Base-by-base conservation (phyloP, 2,329 filamentous ascomycete species). In the Penicillium hordei region DNA sequence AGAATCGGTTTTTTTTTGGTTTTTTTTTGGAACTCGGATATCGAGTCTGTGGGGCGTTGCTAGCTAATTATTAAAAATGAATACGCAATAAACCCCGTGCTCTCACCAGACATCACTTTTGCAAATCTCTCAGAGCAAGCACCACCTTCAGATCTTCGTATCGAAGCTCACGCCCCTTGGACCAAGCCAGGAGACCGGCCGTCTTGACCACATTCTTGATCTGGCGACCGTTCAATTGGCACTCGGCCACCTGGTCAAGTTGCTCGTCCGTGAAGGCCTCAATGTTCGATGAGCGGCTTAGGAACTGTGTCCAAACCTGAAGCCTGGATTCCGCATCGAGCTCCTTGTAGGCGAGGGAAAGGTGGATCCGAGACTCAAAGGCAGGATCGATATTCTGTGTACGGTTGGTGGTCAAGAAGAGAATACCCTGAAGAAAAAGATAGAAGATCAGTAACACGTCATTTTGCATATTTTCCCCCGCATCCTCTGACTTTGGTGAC, bases 331-430 rank as follows among this genome's bases (percentile, higher is more conserved):
- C 56, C 3, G 52, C 52, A 31, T 72, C 72, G 3, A 80, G 72
- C 12, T 79, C 74, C 2, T 72, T 63, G 62, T 81, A 81, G 9
- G 74, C 38, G 9, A 71, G 48, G 1, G 65, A 66, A 2, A 74
- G 54, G 74, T 72, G 79, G 36, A 82, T 79, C 8, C 79, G 73
- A 29, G 75, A 78, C 53, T 80, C 74, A 50, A 82, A 81, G 0
- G 81, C 81, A 55, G 79, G 79, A 50, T 83, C 81, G 4, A 83
- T 75, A 1, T 71, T 70, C 17, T 79, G 78, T 6, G 81, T 76
- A 3, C 79, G 74, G 68, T 83, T 83, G 9, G 80, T 83, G 0
- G 81, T 83, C 4, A 83, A 70, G 67, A 81, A 77, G 36, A 81
- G 69, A 48, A 80, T 78, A 8, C 77, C 78, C 58, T 77, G 65